Evolutionary conservation across 1,284 basidiomycete species (phyloP), one percentile per base, ranked within the genome.

Genomic region (Rhodotorula sp.): DNA sequence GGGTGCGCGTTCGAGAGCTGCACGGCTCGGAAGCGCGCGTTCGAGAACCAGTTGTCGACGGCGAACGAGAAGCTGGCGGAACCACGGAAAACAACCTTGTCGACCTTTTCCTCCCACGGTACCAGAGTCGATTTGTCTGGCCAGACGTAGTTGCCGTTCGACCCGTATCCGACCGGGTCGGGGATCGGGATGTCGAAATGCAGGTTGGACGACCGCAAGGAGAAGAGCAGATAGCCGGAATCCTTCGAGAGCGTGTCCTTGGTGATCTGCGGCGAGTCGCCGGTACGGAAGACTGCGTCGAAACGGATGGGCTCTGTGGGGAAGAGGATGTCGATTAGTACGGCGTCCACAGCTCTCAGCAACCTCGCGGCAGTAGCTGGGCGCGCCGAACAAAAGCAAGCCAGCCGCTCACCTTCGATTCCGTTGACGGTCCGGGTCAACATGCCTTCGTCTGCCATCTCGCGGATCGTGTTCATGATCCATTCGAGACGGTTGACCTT

Each of bases 91-190:
- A 59, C 58, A 26, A 59, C 26, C 44, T 59, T 59, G 58, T 59
- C 58, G 44, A 59, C 26, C 44, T 59, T 59, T 12, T 59, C 44
- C 44, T 46, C 44, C 58, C 58, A 59, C 44, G 42, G 33, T 2
- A 44, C 33, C n/a, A 59, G 58, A n/a, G n/a, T 20, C n/a, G 42
- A 46, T 0, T 18, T 26, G 14, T n/a, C n/a, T 10, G 58, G 58
- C 58, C 58, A 59, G 44, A 59, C 44, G 44, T 59, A 59, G 44
- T 59, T 59, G 44, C 58, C 58, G 58, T 59, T 59, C 26, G 58
- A 59, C 17, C 58, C 58, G 58, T 59, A 59, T 5, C 26, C 58
- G 17, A 45, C 44, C 6, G 58, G 58, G 15, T 59, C 58, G 18
- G 58, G 58, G 26, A 59, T 59, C 15, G 58, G 58, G 42, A 59